Base-by-base conservation (phyloP, 345 rosid species). In the Salix koriyanagi region DNA sequence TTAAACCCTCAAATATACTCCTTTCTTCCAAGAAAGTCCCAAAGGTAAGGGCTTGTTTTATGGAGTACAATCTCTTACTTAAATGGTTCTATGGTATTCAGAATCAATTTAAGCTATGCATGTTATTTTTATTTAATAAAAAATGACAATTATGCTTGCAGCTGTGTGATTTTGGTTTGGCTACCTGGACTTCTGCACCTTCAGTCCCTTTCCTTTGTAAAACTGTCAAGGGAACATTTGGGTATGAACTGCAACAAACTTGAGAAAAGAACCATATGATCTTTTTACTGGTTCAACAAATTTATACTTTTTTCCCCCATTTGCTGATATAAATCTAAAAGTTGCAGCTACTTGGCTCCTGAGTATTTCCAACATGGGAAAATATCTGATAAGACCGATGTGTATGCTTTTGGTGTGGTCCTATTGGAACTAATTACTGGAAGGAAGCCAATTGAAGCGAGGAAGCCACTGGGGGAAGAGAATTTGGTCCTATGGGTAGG, bases 321-420 rank as follows among this genome's bases (percentile, higher is more conserved):
- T 67, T 64, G 66, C 70, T 77, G 19, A 73, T 37, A 26, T 65
- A 60, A 10, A 21, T 58, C 70, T 67, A 56, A 25, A 54, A 79
- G 65, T 21, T 75, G 74, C 88, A 95, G 97, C 48, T 93, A 95
- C 79, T 79, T 95, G 81, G 99, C 97, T 73, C 99, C 99, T 4
- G 97, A 95, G 86, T 95, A 95, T 80, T 95, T 95, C 81, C 99
- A 95, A 85, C 97, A 95, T 60, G 99, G 99, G 32, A 93, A 93
- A 86, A 91, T 95, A 77, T 95, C 97, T 0, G 90, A 90, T 81
- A 95, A 91, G 86, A 95, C 97, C 0, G 97, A 95, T 85, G 97
- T 95, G 76, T 95, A 91, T 83, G 99, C 97, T 65, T 95, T 89
- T 65, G 99, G 99, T 60, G 99, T 95, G 13, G 96, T 95, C 76